These are phyloP conservation scores for Chaetomium tenue DNA, from an alignment of 495 filamentous ascomycete species.

Conservation along the genomic window DNA sequence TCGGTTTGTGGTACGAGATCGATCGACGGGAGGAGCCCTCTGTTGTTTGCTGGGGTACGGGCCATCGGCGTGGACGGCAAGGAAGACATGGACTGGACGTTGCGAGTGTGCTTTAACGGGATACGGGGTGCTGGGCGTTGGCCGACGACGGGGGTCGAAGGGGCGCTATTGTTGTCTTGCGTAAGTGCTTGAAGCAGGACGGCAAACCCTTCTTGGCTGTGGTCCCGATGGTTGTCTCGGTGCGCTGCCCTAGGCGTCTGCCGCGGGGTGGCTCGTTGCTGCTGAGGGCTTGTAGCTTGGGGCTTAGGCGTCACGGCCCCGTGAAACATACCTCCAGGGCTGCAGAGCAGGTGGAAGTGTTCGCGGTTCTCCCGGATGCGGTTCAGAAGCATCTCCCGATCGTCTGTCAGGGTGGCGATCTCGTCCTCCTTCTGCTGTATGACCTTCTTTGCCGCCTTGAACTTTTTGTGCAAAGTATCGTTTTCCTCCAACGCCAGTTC, in stretches of 20 bases:
- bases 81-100: constrained; percentile 74
- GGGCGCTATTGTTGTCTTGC: constrained; percentile 66
- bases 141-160: constrained; percentile 57
- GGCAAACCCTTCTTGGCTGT: constrained; percentile 59
- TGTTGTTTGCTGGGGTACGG: constrained; percentile 43
- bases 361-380: constrained; percentile 85
- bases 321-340: constrained; percentile 56
- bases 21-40: constrained; percentile 52
- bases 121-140: constrained; percentile 45
- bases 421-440: constrained; percentile 69
- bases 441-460: constrained; percentile 67
- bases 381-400: constrained; percentile 70
- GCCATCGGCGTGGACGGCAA: constrained; percentile 70
- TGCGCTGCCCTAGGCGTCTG: constrained; percentile 49
- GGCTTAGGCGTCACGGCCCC: constrained; percentile 54
- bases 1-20: constrained; percentile 58
- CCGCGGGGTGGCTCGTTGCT: constrained; percentile 45
- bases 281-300: constrained; percentile 49
- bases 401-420: constrained; percentile 60
- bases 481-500: constrained; percentile 65
- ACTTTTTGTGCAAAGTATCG: constrained; percentile 57
- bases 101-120: constrained; percentile 60
- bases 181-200: constrained; percentile 74
- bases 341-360: constrained; percentile 69
- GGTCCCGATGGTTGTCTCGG: constrained; percentile 39